Conservation (phyloP, 306 rosid species). For the Vicia sativa region DNA sequence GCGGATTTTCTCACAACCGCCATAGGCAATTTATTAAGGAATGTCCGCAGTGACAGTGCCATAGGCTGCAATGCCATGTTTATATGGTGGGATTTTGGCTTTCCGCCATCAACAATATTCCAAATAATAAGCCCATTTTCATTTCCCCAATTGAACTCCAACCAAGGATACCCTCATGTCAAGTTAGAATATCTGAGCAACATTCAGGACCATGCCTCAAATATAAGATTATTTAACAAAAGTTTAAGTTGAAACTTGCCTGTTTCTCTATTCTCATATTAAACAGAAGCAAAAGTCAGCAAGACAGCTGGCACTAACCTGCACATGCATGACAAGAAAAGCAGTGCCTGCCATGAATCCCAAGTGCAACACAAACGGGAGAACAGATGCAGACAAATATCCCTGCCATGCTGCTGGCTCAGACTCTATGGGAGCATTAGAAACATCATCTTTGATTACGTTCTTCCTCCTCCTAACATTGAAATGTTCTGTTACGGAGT, state of each 20-base stretch:
- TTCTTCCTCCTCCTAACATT: slow-evolving; percentile 62
- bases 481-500: slow-evolving; percentile 49
- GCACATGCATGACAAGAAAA: slow-evolving; percentile 90
- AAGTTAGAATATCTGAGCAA: slow-evolving; percentile 23
- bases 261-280: slow-evolving; percentile 11
- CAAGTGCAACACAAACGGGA: slow-evolving; percentile 80
- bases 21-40: too few species aligned
- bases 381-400: slow-evolving; percentile 67
- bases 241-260: slow-evolving; percentile 5
- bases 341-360: slow-evolving; percentile 82
- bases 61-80: too few species aligned
- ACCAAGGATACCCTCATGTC: slow-evolving; percentile 3
- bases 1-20: too few species aligned
- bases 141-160: slow-evolving; percentile 6
- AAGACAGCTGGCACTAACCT: slow-evolving; percentile 56
- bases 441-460: slow-evolving; percentile 26
- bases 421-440: slow-evolving; percentile 40
- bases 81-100: too few species aligned
- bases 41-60: too few species aligned
- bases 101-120: too few species aligned
- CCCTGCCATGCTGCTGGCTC: slow-evolving; percentile 47
- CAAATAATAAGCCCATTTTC: slow-evolving; percentile 17
- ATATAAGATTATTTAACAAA: slow-evolving; percentile 22
- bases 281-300: slow-evolving; percentile 32
- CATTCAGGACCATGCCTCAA: slow-evolving; percentile 16